Conservation (phyloP, 176 grass and related monocot genomes). For the Areca catechu region DNA sequence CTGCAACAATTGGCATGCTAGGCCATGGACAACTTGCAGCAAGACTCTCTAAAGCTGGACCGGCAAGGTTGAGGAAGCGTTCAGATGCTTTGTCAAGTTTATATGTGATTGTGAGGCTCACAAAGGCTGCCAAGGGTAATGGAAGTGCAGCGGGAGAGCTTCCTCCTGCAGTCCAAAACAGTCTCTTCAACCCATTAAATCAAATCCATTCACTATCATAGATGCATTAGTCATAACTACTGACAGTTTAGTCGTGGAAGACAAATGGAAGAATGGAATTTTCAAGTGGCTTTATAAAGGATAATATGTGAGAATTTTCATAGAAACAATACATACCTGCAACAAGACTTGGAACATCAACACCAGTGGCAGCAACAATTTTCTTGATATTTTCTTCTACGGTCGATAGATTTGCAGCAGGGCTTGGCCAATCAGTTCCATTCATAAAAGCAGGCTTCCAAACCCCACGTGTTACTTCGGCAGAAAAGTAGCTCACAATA, state of each 20-base stretch:
- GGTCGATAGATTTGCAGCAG: conserved; percentile 67
- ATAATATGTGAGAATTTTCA: background rate
- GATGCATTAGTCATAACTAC: too few relatives aligned
- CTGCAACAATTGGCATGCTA: conserved; percentile 93
- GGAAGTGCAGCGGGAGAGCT: conserved; percentile 73
- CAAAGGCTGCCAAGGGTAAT: conserved; percentile 84
- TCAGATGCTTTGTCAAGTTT: conserved; percentile 97
- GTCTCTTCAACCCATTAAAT: background rate
- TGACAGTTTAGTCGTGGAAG: background rate
- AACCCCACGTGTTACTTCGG: conserved; percentile 91
- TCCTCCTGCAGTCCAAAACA: conserved; percentile 47
- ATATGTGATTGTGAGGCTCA: conserved; percentile 93
- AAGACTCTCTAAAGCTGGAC: conserved; percentile 88
- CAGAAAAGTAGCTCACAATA: conserved; percentile 95
- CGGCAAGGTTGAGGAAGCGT: conserved; percentile 89
- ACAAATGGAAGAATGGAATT: background rate
- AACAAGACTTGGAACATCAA: conserved; percentile 85
- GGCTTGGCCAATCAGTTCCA: conserved; percentile 98
- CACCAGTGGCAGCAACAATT: conserved; percentile 82
- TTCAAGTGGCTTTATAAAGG: conserved; percentile 14
- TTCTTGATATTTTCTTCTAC: conserved; percentile 96
- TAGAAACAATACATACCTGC: conserved; percentile 46
- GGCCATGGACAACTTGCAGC: conserved; percentile 97
- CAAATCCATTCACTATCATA: too few relatives aligned
- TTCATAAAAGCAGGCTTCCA: conserved; percentile 98